Evolutionary conservation across 805 yeast species (phyloP).

Genomic region (Ogataea allantospora): DNA sequence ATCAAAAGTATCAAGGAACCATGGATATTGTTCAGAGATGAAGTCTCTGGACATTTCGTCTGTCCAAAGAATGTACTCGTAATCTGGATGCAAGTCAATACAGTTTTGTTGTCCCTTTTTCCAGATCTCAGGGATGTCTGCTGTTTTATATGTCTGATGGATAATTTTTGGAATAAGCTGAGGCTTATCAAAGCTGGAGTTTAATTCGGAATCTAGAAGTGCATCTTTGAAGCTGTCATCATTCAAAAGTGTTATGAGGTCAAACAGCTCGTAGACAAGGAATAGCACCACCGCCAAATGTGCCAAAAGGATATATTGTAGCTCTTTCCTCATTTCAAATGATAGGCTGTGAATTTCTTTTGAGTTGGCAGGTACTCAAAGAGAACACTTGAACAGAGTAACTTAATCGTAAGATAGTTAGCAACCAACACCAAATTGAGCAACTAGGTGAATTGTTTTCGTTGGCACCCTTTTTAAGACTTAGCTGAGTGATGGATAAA

Average conservation of each 20-base stretch:
- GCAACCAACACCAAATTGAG: no score
- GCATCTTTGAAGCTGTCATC: constrained; percentile 71
- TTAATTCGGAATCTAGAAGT: constrained; percentile 58
- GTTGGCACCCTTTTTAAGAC: no score
- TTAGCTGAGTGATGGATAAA: no score
- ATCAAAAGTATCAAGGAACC: constrained; percentile 83
- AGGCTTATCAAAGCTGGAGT: constrained; percentile 44
- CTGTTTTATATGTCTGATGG: constrained; percentile 88
- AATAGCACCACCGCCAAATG: constrained; percentile 55
- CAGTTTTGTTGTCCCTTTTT: constrained; percentile 72
- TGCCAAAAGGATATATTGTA: constrained; percentile 56
- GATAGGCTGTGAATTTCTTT: constrained; percentile 8
- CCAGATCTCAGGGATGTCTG: constrained; percentile 80
- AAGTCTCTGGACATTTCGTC: constrained; percentile 79
- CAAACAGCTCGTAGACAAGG: constrained; percentile 63
- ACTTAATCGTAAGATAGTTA: background rate
- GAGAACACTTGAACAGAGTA: constrained; percentile 1
- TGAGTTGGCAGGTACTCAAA: constrained; percentile 2
- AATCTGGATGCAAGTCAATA: constrained; percentile 79
- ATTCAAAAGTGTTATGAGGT: constrained; percentile 68
- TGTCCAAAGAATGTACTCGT: constrained; percentile 87
- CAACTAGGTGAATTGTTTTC: no score
- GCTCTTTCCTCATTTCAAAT: constrained; percentile 57
- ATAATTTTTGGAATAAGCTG: constrained; percentile 82
- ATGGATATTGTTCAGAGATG: constrained; percentile 74